A percentile compares a stretch with the other conserved stretches of the same genome.
Conservation (phyloP, 805 yeast genomes). For the Saccharomycopsis synnaedendra region DNA sequence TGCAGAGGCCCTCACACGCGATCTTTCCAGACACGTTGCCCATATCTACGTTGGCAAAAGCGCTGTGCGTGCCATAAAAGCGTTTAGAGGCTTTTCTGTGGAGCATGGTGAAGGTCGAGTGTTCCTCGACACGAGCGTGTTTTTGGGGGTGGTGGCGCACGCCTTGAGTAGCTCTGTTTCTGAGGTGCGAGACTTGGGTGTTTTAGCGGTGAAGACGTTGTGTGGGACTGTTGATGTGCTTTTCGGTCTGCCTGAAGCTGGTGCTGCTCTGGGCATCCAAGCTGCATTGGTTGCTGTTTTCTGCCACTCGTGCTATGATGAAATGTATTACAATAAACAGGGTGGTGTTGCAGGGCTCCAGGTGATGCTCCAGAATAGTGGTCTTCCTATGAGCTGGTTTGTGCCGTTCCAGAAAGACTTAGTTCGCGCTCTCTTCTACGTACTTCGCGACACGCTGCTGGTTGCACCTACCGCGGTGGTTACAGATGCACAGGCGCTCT, state of each 20-base stretch:
- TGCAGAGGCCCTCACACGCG: constrained; percentile 48
- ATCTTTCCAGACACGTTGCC: constrained; percentile 70
- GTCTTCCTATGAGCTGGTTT: constrained; percentile 63
- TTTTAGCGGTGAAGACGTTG: constrained; percentile 51
- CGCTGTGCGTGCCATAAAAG: constrained; percentile 56
- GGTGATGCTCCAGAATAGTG: constrained; percentile 57
- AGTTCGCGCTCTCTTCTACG: constrained; percentile 78
- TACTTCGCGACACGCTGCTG: constrained; percentile 77
- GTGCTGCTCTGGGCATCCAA: constrained; percentile 63
- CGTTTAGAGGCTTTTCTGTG: constrained; percentile 61
- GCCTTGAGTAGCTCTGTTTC: constrained; percentile 71
- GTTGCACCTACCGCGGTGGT: constrained; percentile 80
- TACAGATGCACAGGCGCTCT: constrained; percentile 56
- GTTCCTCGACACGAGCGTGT: constrained; percentile 53
- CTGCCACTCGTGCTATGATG: constrained; percentile 87
- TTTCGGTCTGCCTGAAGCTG: constrained; percentile 57
- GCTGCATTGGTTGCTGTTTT: constrained; percentile 70
- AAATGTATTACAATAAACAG: constrained; percentile 70
- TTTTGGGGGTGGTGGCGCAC: constrained; percentile 64
- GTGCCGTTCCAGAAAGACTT: constrained; percentile 72
- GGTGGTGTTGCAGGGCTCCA: constrained; percentile 84
- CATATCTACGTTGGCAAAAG: constrained; percentile 68
- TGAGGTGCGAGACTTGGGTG: constrained; percentile 63
- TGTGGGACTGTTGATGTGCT: constrained; percentile 50
- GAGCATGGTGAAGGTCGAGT: constrained; percentile 72